phyloP scores from a whole-genome alignment of 257 asterid genomes.

The Datura wrightii region DNA sequence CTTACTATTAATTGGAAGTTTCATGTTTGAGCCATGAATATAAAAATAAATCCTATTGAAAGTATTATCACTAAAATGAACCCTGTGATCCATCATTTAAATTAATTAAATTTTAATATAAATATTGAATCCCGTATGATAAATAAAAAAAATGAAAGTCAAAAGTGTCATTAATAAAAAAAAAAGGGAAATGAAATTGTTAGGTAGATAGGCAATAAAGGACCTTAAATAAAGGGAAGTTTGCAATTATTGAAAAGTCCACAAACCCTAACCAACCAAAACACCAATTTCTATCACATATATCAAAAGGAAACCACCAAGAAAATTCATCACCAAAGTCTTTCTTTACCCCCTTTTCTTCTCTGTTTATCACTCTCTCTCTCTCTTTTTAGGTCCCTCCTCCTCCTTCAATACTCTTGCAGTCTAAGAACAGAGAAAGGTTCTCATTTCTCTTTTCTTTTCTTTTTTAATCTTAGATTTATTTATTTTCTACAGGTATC shows the following conservation, averaged over 20 bases:
- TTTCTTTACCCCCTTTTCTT: slow-evolving; percentile 25
- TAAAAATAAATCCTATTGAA: too few species aligned
- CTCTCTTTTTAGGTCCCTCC: neutral
- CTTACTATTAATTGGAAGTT: too few species aligned
- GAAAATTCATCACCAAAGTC: slow-evolving; percentile 43
- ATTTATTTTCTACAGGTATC: neutral
- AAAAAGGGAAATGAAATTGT: neutral
- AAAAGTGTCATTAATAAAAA: neutral
- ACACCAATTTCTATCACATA: slow-evolving; percentile 6
- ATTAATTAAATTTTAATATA: too few species aligned
- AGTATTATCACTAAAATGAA: too few species aligned
- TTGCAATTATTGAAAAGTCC: slow-evolving; percentile 25
- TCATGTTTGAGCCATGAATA: too few species aligned
- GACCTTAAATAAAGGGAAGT: neutral
- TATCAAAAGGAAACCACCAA: slow-evolving; percentile 39
- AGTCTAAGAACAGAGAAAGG: slow-evolving; percentile 11
- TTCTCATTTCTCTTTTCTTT: neutral
- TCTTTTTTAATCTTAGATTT: neutral
- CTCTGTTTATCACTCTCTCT: slow-evolving; percentile 10
- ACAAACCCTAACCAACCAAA: slow-evolving; percentile 25
- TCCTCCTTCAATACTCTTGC: slow-evolving; percentile 8
- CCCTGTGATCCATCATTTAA: too few species aligned
- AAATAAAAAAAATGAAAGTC: neutral
- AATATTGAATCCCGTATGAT: too few species aligned
- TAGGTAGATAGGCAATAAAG: slow-evolving; percentile 14